These are phyloP conservation scores for Alloascoidea hylecoeti DNA, from an alignment of 805 yeast genomes.

Conservation along the genomic window DNA sequence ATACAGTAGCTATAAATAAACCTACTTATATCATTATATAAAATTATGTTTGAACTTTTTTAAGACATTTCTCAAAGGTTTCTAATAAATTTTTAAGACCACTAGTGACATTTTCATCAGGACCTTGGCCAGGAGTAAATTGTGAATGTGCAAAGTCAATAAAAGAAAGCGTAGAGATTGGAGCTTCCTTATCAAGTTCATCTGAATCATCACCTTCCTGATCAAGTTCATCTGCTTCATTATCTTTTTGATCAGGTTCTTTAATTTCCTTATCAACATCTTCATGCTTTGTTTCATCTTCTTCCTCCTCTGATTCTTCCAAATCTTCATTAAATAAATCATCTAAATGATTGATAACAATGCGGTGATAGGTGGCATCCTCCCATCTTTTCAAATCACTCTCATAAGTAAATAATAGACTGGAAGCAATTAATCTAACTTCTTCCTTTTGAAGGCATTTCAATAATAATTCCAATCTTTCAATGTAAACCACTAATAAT, in stretches of 20 bases:
- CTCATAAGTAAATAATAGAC: constrained; percentile 64
- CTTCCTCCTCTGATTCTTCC: constrained; percentile 20
- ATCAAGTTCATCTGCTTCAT: constrained; percentile 12
- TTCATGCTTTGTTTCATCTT: constrained; percentile 13
- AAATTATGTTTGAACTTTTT: neutral
- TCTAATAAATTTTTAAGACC: constrained; percentile 56
- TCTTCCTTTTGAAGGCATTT: constrained; percentile 51
- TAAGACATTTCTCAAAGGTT: constrained; percentile 16
- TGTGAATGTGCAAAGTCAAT: constrained; percentile 90
- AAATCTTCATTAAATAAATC: constrained; percentile 14
- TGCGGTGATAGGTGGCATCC: constrained; percentile 19
- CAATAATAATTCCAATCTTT: constrained; percentile 52
- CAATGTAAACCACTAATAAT: constrained; percentile 30
- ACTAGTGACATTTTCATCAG: constrained; percentile 53
- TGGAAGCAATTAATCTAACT: constrained; percentile 54
- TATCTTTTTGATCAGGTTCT: constrained; percentile 6
- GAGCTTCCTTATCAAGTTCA: constrained; percentile 13
- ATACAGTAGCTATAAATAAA: too few relatives aligned
- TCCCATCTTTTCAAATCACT: constrained; percentile 46
- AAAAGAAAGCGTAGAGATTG: constrained; percentile 45
- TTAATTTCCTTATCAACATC: constrained; percentile 11
- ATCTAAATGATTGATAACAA: neutral
- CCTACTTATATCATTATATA: too few relatives aligned
- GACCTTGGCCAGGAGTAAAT: constrained; percentile 44
- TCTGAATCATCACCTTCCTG: constrained; percentile 6